These are phyloP conservation scores for Pharnaceum exiguum DNA, from an alignment of 148 eudicot genomes.

Conservation along the genomic window DNA sequence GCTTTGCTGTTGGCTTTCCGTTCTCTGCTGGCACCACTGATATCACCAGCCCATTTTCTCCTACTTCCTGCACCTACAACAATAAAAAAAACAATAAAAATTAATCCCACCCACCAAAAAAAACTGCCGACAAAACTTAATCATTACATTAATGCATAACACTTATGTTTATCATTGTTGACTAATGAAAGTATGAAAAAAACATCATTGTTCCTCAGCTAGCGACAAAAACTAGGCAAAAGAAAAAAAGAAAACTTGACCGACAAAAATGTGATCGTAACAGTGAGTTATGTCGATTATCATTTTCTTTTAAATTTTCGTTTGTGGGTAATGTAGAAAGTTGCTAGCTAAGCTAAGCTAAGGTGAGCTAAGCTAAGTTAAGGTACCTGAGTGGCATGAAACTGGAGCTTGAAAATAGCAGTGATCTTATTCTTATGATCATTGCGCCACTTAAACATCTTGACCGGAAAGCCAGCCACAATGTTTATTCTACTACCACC, in stretches of 20 bases:
- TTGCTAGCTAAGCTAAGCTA: no score
- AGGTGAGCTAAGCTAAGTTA: neutral
- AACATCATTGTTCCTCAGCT: no score
- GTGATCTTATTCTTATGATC: constrained; percentile 66
- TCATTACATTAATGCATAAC: neutral
- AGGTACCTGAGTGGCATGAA: constrained; percentile 85
- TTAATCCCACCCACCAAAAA: neutral
- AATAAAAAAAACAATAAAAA: constrained; percentile 1
- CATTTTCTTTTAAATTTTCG: neutral
- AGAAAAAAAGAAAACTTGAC: neutral
- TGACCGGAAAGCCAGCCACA: no score
- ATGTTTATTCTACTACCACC: constrained; percentile 19
- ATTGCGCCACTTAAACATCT: constrained; percentile 78
- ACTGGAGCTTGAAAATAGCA: constrained; percentile 69
- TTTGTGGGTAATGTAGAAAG: no score
- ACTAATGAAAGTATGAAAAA: no score
- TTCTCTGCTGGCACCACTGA: constrained; percentile 72
- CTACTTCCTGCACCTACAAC: constrained; percentile 46
- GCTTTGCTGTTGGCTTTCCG: constrained; percentile 72
- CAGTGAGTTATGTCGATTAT: neutral
- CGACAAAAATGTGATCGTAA: neutral
- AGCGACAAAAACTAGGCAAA: neutral
- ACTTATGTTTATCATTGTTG: neutral
- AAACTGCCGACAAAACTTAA: neutral
- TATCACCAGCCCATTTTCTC: constrained; percentile 63